Base-by-base conservation (phyloP, 768 basidiomycete genomes). In the Hygrophorus pudorinus region DNA sequence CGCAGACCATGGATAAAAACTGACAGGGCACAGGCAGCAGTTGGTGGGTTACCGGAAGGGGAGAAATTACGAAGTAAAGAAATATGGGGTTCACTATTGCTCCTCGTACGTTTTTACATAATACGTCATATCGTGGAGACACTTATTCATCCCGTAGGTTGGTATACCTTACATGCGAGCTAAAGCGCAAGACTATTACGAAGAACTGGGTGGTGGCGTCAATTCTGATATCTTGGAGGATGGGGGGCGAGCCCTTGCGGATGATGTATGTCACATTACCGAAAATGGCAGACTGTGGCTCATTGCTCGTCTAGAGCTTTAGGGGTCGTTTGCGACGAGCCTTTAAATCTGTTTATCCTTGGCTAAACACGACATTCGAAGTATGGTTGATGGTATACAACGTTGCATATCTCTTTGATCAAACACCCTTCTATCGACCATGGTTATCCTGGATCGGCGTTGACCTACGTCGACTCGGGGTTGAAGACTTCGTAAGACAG, bases 361-460 rank as follows among this genome's bases (percentile, higher is more conserved):
- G 81, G 73, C 54, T 80, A 12, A 94, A 89, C 59, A 70, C 76
- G 4, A 57, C 67, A 3, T 82, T 85, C 50, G 93, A 98, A 61
- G 46, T 80, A n/a, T 86, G 85, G 77, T 65, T 93, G 44, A 70
- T 97, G 5, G 63, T 72, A 3, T 90, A 79, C 68, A 97, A 96
- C 58, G 63, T 97, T 38, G 79, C 81, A 11, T 98, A 96, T 63
- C 71, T 97, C 11, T 97, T 96, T 56, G 89, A 91, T 50, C 73
- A 71, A 60, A 88, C 85, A 13, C 74, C 81, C 4, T 84, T 79
- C 56, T 91, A 94, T 62, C 76, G 93, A 52, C 92, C 94, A 10
- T 98, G 93, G 93, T 65, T 96, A 40, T 68, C 75, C 17, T 85
- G 85, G 83, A 74, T 92, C 35, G 83, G 88, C 5, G 68, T 94